These are phyloP conservation scores for Sporisorium sorghi DNA, from an alignment of 1,284 basidiomycete species.

Conservation along the genomic window DNA sequence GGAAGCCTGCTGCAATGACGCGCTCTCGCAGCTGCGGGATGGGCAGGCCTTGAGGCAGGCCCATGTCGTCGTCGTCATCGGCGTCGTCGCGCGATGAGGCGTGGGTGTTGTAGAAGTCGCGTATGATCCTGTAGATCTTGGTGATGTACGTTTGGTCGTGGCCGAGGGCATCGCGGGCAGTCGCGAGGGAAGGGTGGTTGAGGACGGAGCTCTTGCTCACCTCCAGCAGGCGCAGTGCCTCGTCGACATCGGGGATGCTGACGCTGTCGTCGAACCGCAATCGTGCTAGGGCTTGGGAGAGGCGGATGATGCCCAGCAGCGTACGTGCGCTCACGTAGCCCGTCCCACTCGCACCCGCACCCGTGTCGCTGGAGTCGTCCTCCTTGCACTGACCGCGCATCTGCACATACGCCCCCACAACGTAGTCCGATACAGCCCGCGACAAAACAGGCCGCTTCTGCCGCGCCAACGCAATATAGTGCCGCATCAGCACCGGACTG, in stretches of 20 bases:
- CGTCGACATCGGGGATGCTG: constrained; percentile 89
- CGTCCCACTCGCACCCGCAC: constrained; percentile 2
- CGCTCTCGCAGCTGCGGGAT: constrained; percentile 16
- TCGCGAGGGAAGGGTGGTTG: constrained; percentile 30
- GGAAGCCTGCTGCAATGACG: constrained; percentile 42
- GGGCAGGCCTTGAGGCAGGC: constrained; percentile 6
- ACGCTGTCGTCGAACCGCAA: constrained; percentile 85
- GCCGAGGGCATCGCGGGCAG: constrained; percentile 17
- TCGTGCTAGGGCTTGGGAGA: constrained; percentile 93
- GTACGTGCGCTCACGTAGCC: constrained; percentile 95
- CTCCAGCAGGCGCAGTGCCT: constrained; percentile 95
- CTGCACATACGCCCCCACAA: constrained; percentile 94
- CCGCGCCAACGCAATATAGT: constrained; percentile 95
- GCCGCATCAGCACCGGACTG: constrained; percentile 87
- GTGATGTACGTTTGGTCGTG: constrained; percentile 53
- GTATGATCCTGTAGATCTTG: constrained; percentile 68
- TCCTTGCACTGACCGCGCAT: constrained; percentile 92
- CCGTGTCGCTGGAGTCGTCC: constrained; percentile 81
- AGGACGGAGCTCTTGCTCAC: constrained; percentile 88
- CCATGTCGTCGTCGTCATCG: constrained; percentile 13
- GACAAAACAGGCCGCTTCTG: constrained; percentile 88
- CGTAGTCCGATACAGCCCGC: constrained; percentile 86
- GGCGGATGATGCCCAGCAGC: constrained; percentile 90
- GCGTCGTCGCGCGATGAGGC: neutral
- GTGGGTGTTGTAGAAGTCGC: constrained; percentile 52